A percentile compares a stretch with the other conserved stretches of the same genome.
Evolutionary conservation across 148 eudicot species (phyloP).

Genomic region (Drosera capensis): DNA sequence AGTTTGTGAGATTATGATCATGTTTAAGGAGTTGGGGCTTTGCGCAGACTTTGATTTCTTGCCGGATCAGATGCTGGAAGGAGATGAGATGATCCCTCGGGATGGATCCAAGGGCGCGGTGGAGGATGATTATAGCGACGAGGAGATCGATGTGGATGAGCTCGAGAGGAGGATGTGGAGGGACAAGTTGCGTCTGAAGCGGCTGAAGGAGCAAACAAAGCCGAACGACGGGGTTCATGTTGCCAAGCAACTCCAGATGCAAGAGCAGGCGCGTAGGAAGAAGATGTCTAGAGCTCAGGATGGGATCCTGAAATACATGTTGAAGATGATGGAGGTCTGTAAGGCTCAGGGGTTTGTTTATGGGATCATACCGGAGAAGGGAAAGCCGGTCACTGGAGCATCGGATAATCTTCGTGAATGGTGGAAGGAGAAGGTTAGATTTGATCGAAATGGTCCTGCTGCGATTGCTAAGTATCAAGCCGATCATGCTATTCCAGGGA

Average conservation of each 20-base stretch:
- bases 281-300: conserved; percentile 9
- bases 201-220: conserved; percentile 33
- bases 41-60: no score
- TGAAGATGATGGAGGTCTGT: conserved; percentile 54
- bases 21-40: no score
- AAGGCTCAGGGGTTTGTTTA: conserved; percentile 55
- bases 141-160: conserved; percentile 53
- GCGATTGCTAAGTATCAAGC: conserved; percentile 38
- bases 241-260: conserved; percentile 30
- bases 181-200: conserved; percentile 46
- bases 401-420: conserved; percentile 54
- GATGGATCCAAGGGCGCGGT: conserved; percentile 13
- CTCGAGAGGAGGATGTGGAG: conserved; percentile 58
- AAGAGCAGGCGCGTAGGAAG: conserved; percentile 7
- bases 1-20: no score
- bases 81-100: conserved; percentile 12
- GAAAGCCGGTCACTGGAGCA: conserved; percentile 49
- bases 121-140: conserved; percentile 44
- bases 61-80: conserved; percentile 19
- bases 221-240: conserved; percentile 27
- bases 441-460: conserved; percentile 47
- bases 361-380: conserved; percentile 48
- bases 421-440: conserved; percentile 57
- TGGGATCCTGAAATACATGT: conserved; percentile 24
- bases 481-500: conserved; percentile 28